Conservation (phyloP, 2,329 filamentous ascomycete genomes). For the Grosmannia serpens region DNA sequence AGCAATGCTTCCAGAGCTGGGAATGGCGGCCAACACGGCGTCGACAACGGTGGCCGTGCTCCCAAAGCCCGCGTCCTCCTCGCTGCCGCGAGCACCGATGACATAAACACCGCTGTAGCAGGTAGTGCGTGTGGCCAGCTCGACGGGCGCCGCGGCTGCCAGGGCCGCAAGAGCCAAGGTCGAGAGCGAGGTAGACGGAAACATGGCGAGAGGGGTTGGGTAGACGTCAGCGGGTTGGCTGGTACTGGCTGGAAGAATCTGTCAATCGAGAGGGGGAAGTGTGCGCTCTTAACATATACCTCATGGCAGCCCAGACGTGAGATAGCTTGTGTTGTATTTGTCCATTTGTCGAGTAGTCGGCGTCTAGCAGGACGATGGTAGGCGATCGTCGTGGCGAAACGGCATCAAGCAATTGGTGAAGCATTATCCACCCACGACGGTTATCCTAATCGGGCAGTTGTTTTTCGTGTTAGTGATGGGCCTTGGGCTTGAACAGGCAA, state of each 20-base stretch:
- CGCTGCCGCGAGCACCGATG: conserved; percentile 2
- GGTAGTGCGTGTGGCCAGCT: not conserved
- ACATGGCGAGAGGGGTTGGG: not conserved
- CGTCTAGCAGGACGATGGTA: not conserved
- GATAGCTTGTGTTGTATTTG: not conserved
- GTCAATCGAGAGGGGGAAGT: not conserved
- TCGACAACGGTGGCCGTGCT: not conserved
- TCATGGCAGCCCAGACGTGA: too few relatives aligned
- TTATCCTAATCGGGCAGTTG: not conserved
- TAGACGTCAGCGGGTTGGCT: not conserved
- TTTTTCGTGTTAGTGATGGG: not conserved
- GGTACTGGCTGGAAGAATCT: not conserved
- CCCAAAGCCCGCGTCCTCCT: conserved; percentile 1
- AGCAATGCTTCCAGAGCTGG: conserved; percentile 3
- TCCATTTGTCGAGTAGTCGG: too few relatives aligned
- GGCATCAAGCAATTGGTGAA: not conserved
- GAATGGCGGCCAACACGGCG: not conserved
- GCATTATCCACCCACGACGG: not conserved
- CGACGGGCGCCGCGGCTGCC: not conserved
- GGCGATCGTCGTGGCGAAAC: not conserved
- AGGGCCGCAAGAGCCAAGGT: not conserved
- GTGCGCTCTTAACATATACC: too few relatives aligned
- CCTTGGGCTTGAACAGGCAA: not conserved
- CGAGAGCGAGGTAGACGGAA: not conserved
- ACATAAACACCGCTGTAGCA: conserved; percentile 6